phyloP scores from a whole-genome alignment of 805 yeast genomes.

The Hyphopichia homilentoma region DNA sequence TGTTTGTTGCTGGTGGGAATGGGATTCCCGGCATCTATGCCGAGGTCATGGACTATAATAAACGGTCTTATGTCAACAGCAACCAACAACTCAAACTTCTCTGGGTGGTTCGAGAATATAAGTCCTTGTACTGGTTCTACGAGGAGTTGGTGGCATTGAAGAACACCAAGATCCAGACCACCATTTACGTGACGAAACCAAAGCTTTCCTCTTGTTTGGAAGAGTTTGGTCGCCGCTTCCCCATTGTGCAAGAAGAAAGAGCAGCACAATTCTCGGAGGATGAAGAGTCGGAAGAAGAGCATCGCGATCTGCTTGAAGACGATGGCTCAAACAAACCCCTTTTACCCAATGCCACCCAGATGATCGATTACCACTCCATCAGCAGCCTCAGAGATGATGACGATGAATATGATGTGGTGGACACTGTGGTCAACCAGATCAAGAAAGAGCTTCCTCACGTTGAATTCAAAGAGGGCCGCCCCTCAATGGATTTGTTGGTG shows the following conservation, averaged over 20 bases:
- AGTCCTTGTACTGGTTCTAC: constrained; percentile 47
- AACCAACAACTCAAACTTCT: constrained; percentile 35
- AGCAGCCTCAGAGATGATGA: background rate
- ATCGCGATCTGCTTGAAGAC: too few relatives aligned
- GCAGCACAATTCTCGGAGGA: background rate
- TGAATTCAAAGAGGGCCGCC: constrained; percentile 39
- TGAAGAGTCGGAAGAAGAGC: constrained; percentile 1
- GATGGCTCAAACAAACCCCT: constrained; percentile 1
- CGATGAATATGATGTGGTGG: background rate
- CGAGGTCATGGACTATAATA: constrained; percentile 21
- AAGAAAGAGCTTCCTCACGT: constrained; percentile 16
- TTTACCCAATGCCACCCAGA: background rate
- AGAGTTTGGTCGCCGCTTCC: constrained; percentile 4
- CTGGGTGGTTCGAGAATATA: constrained; percentile 56
- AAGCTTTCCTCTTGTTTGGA: constrained; percentile 3
- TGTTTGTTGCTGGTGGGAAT: constrained; percentile 39
- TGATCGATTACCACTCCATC: background rate
- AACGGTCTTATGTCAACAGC: constrained; percentile 4
- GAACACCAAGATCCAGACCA: constrained; percentile 24
- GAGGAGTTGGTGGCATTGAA: constrained; percentile 37
- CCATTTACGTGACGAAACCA: constrained; percentile 29
- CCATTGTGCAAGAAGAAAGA: constrained; percentile 3
- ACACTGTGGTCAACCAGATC: constrained; percentile 6
- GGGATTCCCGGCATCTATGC: constrained; percentile 41
- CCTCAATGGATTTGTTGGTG: constrained; percentile 37